Evolutionary conservation across 345 rosid genomes (phyloP).

Genomic region (Mallotus nudiflorus): DNA sequence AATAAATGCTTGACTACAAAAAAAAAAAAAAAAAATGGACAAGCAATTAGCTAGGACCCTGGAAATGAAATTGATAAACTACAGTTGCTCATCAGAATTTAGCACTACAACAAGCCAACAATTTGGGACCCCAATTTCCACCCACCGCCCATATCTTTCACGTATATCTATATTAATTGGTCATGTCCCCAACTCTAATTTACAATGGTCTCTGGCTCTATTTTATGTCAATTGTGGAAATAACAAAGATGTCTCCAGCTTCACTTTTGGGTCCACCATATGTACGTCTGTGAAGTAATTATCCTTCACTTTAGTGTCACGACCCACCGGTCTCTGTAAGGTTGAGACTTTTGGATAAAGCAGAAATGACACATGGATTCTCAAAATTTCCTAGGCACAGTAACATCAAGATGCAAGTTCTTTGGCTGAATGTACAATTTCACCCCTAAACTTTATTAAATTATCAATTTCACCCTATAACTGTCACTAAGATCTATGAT

Average conservation of each 20-base stretch:
- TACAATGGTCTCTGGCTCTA: too few relatives aligned
- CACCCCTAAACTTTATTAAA: too few relatives aligned
- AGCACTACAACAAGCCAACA: neutral
- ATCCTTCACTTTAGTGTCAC: neutral
- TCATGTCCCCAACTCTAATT: neutral
- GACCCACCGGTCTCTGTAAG: neutral
- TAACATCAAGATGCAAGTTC: too few relatives aligned
- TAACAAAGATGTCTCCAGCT: too few relatives aligned
- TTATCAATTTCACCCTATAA: too few relatives aligned
- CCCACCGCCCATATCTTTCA: neutral
- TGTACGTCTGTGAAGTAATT: neutral
- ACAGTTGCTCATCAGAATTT: neutral
- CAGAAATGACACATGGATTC: neutral
- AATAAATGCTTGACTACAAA: too few relatives aligned
- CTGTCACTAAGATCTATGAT: too few relatives aligned
- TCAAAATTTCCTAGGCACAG: neutral
- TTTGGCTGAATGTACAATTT: too few relatives aligned
- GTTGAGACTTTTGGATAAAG: too few relatives aligned
- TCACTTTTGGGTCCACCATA: neutral
- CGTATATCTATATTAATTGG: neutral
- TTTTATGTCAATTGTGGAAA: too few relatives aligned
- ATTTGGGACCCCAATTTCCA: slow-evolving; percentile 4
- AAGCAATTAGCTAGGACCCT: neutral
- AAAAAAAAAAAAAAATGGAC: too few relatives aligned
- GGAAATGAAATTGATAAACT: neutral